A percentile compares a stretch with the other conserved stretches of the same genome.
These are phyloP conservation scores for Oryza brachyantha DNA, from an alignment of 176 grass and related monocot species.

Conservation along the genomic window DNA sequence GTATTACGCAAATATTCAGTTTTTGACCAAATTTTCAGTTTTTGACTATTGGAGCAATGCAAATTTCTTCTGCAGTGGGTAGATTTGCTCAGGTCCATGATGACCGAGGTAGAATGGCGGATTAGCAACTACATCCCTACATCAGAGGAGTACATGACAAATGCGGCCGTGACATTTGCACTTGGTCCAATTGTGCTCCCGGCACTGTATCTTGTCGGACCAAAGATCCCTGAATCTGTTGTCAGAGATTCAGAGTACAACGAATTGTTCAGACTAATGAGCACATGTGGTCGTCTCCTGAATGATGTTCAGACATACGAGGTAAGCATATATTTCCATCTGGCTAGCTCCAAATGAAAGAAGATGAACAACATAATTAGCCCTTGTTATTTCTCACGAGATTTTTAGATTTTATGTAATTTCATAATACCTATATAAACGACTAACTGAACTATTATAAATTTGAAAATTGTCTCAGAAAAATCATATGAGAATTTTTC, in stretches of 20 bases:
- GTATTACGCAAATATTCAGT: not conserved
- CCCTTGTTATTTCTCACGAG: too few species aligned
- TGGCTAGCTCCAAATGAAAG: too few species aligned
- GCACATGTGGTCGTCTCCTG: constrained; percentile 54
- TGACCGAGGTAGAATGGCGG: constrained; percentile 59
- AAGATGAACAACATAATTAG: too few species aligned
- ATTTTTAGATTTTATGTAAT: too few species aligned
- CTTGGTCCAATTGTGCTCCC: constrained; percentile 53
- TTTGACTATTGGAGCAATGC: not conserved
- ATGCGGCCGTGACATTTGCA: constrained; percentile 46
- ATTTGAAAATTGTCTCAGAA: too few species aligned
- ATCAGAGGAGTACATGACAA: constrained; percentile 50
- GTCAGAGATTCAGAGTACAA: constrained; percentile 39
- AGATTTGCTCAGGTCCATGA: constrained; percentile 51
- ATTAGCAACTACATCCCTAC: constrained; percentile 31
- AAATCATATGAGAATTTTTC: too few species aligned
- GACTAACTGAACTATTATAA: too few species aligned
- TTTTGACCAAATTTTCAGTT: too few species aligned
- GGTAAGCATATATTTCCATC: constrained; percentile 12
- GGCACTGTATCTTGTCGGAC: constrained; percentile 54
- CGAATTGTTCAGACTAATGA: constrained; percentile 39
- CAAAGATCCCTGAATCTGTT: constrained; percentile 33
- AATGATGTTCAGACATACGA: constrained; percentile 57
- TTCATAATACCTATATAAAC: too few species aligned
- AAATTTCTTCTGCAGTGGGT: constrained; percentile 41